Evolutionary conservation across 2,329 filamentous ascomycete genomes (phyloP).

Genomic region (Fusarium piperis): DNA sequence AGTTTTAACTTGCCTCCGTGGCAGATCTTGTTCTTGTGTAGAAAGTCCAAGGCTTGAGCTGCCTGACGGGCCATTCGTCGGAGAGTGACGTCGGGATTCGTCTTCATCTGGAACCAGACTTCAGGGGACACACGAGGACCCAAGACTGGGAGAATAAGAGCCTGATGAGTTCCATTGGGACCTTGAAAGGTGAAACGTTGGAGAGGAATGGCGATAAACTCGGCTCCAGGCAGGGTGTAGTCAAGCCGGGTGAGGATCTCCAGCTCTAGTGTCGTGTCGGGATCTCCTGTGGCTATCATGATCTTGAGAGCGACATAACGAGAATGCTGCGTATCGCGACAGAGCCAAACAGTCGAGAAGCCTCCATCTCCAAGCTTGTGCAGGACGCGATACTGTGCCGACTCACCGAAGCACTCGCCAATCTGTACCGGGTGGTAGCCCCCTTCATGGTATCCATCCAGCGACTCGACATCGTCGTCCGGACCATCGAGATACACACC

Average conservation of each 20-base stretch:
- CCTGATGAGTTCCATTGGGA: conserved; percentile 41
- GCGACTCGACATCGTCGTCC: not conserved
- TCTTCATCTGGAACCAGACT: conserved; percentile 2
- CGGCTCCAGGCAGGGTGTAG: fast-evolving
- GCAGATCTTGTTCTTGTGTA: conserved; percentile 43
- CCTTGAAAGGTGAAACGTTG: not conserved
- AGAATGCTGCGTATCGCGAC: fast-evolving
- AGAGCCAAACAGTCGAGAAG: conserved; percentile 14
- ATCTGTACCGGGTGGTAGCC: conserved; percentile 22
- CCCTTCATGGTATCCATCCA: conserved; percentile 10
- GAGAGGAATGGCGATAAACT: not conserved
- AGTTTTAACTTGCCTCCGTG: conserved; percentile 41
- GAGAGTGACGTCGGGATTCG: conserved; percentile 3
- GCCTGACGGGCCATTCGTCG: conserved; percentile 35
- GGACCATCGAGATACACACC: conserved; percentile 4
- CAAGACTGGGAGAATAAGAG: conserved; percentile 41
- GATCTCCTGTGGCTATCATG: not conserved
- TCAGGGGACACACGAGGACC: conserved; percentile 39
- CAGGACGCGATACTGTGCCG: not conserved
- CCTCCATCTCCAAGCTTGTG: conserved; percentile 28
- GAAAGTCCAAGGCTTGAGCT: conserved; percentile 30
- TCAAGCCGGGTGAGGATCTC: not conserved
- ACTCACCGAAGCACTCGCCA: not conserved
- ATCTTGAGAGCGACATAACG: conserved; percentile 2
- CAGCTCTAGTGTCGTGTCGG: not conserved